These are phyloP conservation scores for Tetrapisispora iriomotensis DNA, from an alignment of 805 yeast species.

Conservation along the genomic window DNA sequence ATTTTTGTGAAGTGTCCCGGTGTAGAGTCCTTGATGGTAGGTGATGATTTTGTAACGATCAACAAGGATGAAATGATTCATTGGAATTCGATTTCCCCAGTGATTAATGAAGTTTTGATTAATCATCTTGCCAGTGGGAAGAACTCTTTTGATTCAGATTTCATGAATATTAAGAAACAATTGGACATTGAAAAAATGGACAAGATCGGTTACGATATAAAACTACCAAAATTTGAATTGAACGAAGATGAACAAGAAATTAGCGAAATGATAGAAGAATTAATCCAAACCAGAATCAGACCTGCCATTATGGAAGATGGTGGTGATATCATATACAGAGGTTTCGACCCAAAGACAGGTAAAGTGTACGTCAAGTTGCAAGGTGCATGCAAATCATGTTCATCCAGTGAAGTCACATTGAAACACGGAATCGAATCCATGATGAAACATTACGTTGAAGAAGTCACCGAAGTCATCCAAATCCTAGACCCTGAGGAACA, in stretches of 20 bases:
- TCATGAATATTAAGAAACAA: slow-evolving; percentile 25
- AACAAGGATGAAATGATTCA: slow-evolving; percentile 55
- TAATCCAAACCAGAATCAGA: slow-evolving; percentile 86
- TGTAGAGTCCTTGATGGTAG: slow-evolving; percentile 64
- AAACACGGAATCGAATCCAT: slow-evolving; percentile 95
- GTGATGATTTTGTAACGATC: slow-evolving; percentile 63
- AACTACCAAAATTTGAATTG: slow-evolving; percentile 24
- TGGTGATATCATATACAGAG: slow-evolving; percentile 87
- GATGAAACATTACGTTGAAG: slow-evolving; percentile 95
- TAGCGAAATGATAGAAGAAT: slow-evolving; percentile 80
- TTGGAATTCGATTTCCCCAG: slow-evolving; percentile 67
- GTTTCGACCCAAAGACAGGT: slow-evolving; percentile 78
- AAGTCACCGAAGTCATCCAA: slow-evolving; percentile 80
- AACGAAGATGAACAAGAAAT: slow-evolving; percentile 68
- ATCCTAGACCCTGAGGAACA: slow-evolving; percentile 70
- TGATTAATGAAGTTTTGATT: slow-evolving; percentile 35
- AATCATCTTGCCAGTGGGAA: slow-evolving; percentile 24
- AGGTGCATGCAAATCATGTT: slow-evolving; percentile 95
- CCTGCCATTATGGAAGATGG: slow-evolving; percentile 99
- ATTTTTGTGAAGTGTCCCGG: slow-evolving; percentile 41
- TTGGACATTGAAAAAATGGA: slow-evolving; percentile 14
- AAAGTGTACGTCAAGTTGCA: slow-evolving; percentile 79
- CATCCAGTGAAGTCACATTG: slow-evolving; percentile 81
- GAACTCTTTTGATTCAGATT: slow-evolving; percentile 18
- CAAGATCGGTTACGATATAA: slow-evolving; percentile 27